phyloP scores from a whole-genome alignment of 345 rosid genomes.

The Triadica sebifera region DNA sequence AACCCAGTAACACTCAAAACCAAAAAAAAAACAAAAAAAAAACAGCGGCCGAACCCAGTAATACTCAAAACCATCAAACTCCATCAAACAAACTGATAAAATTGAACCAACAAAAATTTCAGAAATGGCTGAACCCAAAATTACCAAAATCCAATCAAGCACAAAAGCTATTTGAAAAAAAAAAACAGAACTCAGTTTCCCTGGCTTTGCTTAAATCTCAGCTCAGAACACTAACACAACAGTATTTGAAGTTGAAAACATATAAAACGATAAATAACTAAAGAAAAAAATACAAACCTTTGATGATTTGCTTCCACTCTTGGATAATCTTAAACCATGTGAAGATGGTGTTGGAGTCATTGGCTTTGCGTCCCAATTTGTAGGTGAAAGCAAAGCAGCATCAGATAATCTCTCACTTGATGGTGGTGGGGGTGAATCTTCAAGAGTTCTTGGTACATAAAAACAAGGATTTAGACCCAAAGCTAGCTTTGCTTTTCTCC shows the following conservation, averaged over 20 bases:
- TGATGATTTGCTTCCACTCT: slow-evolving; percentile 74
- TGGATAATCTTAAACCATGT: slow-evolving; percentile 59
- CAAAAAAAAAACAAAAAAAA: too few relatives aligned
- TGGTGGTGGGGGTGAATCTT: slow-evolving; percentile 21
- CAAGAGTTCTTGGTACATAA: slow-evolving; percentile 29
- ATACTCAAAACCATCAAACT: too few relatives aligned
- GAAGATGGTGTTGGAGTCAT: slow-evolving; percentile 85
- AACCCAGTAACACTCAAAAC: too few relatives aligned
- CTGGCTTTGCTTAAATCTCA: neutral
- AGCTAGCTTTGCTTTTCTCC: slow-evolving; percentile 37
- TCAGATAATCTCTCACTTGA: slow-evolving; percentile 69
- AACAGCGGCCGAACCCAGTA: too few relatives aligned
- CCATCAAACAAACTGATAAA: neutral
- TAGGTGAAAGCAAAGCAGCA: slow-evolving; percentile 79
- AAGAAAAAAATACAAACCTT: slow-evolving; percentile 55
- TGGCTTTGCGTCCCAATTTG: slow-evolving; percentile 56
- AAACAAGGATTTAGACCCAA: slow-evolving; percentile 31
- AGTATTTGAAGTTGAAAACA: neutral
- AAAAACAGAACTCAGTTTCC: neutral
- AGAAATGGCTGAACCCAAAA: neutral
- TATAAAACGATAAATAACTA: slow-evolving; percentile 2
- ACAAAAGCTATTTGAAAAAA: neutral
- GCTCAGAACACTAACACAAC: neutral
- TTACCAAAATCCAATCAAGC: neutral
- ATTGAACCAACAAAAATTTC: neutral